Conservation (phyloP, 1,284 basidiomycete genomes). For the Salmacisia buchloeana region DNA sequence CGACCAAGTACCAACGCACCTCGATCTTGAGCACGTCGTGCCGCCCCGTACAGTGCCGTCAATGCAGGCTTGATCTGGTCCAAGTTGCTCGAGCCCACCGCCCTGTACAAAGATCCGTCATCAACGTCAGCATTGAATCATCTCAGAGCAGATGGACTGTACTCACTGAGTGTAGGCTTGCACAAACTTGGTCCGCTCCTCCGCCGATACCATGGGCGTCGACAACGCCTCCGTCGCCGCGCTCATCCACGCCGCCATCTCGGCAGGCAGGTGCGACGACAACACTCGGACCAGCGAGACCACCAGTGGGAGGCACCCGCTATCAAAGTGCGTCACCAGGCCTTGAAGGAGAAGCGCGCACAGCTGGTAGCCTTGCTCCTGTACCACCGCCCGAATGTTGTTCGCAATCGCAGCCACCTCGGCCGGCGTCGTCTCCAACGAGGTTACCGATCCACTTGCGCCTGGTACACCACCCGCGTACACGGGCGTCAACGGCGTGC, state of each 20-base stretch:
- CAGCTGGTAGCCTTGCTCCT: constrained; percentile 69
- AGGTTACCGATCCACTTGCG: constrained; percentile 16
- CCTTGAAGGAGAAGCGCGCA: constrained; percentile 69
- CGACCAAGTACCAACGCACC: not conserved
- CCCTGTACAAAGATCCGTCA: not conserved
- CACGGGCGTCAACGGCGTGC: constrained; percentile 15
- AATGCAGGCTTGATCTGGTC: constrained; percentile 34
- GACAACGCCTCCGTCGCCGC: constrained; percentile 68
- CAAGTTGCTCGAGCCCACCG: constrained; percentile 10
- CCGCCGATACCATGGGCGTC: constrained; percentile 60
- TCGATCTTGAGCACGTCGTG: constrained; percentile 14
- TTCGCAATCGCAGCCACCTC: constrained; percentile 64
- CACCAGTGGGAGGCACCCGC: constrained; percentile 70
- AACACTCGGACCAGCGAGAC: constrained; percentile 72
- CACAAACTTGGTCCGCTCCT: constrained; percentile 71
- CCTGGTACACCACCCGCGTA: not conserved
- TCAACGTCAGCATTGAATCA: not conserved
- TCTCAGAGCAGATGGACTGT: constrained; percentile 3
- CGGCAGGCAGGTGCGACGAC: constrained; percentile 62
- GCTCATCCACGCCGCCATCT: constrained; percentile 69
- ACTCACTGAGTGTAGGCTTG: constrained; percentile 54
- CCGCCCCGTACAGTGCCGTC: constrained; percentile 30
- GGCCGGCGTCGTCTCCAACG: constrained; percentile 55
- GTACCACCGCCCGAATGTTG: constrained; percentile 64
- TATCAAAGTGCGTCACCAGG: constrained; percentile 73